Evolutionary conservation across 768 basidiomycete genomes (phyloP).

Genomic region (Suillus lakei): DNA sequence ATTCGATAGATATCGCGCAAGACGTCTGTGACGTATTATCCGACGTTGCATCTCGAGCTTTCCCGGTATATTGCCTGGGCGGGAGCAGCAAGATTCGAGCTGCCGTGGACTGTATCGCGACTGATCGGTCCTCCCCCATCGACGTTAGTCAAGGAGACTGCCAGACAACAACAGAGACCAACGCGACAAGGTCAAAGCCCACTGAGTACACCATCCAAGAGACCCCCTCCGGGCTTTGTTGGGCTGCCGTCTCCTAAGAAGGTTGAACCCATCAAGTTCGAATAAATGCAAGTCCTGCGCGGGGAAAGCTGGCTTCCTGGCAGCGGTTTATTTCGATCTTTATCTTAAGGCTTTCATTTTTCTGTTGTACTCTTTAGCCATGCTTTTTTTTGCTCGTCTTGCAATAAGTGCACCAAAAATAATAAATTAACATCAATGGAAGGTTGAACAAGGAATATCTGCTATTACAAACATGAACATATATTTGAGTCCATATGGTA

Average conservation of each 20-base stretch:
- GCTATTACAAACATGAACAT: neutral
- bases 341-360: neutral
- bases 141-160: conserved; percentile 50
- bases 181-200: conserved; percentile 21
- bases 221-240: conserved; percentile 19
- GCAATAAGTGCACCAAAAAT: neutral
- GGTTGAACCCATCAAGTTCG: conserved; percentile 49
- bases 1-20: conserved; percentile 83
- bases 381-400: conserved; percentile 15
- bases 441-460: neutral
- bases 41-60: conserved; percentile 91
- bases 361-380: conserved; percentile 12
- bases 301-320: neutral
- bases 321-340: neutral
- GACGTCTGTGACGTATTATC: conserved; percentile 94
- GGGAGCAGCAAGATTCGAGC: conserved; percentile 66
- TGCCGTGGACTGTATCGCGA: conserved; percentile 82
- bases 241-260: conserved; percentile 46
- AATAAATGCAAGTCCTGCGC: conserved; percentile 23
- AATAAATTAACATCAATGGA: conserved; percentile 1
- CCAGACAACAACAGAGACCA: conserved; percentile 18
- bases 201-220: conserved; percentile 30
- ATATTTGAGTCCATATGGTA: neutral
- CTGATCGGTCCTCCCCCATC: conserved; percentile 81
- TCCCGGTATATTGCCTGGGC: conserved; percentile 82